Conservation (phyloP, 257 asterid species). For the Gentiana macrophylla region DNA sequence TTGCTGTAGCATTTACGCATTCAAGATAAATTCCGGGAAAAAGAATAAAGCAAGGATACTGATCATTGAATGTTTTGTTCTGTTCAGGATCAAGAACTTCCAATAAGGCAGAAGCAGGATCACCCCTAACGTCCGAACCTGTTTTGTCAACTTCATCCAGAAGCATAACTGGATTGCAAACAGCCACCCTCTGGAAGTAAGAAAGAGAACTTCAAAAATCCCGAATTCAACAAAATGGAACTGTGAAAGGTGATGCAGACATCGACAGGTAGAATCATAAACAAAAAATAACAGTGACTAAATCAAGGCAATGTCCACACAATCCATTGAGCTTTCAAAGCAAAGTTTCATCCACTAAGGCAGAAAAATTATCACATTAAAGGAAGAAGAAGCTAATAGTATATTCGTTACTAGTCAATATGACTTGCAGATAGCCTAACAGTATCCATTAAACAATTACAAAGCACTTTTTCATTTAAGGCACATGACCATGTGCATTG, state of each 20-base stretch:
- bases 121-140: slow-evolving; percentile 97
- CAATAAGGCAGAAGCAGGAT: slow-evolving; percentile 95
- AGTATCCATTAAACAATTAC: too few relatives aligned
- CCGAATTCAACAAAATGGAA: neutral
- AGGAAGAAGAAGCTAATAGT: too few relatives aligned
- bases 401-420: too few relatives aligned
- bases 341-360: neutral
- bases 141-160: slow-evolving; percentile 99
- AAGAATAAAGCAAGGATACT: slow-evolving; percentile 55
- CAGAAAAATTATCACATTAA: neutral
- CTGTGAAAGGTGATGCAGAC: too few relatives aligned
- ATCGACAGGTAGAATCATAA: neutral
- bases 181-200: slow-evolving; percentile 67
- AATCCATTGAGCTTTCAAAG: neutral
- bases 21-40: neutral
- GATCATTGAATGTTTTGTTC: slow-evolving; percentile 89
- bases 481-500: too few relatives aligned
- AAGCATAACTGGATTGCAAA: slow-evolving; percentile 94
- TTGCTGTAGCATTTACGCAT: neutral
- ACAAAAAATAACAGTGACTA: neutral
- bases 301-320: too few relatives aligned
- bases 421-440: too few relatives aligned
- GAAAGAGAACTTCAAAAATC: slow-evolving; percentile 11
- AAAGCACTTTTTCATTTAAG: too few relatives aligned
- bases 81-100: slow-evolving; percentile 99